Evolutionary conservation across 1,284 basidiomycete genomes (phyloP).

Genomic region (Malassezia pachydermatis): DNA sequence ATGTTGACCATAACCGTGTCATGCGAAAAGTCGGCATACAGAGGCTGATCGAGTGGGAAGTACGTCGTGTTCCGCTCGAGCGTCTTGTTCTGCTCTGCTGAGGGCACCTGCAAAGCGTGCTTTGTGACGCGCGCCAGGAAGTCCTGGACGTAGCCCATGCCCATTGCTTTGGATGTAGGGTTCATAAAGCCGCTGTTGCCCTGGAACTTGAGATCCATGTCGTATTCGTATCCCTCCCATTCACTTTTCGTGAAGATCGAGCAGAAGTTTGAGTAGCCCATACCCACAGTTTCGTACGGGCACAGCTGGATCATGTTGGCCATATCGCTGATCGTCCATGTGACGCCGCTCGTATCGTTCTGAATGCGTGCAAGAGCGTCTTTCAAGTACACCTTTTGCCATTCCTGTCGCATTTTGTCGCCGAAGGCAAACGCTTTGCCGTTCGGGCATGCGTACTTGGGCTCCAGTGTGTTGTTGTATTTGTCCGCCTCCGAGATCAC

Average conservation of each 20-base stretch:
- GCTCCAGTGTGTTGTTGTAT: slow-evolving; percentile 65
- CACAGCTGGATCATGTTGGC: slow-evolving; percentile 48
- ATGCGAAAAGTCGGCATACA: slow-evolving; percentile 43
- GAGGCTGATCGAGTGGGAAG: slow-evolving; percentile 37
- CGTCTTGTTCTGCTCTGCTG: slow-evolving; percentile 40
- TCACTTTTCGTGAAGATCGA: slow-evolving; percentile 76
- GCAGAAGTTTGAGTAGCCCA: slow-evolving; percentile 58
- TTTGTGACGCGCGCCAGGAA: slow-evolving; percentile 36
- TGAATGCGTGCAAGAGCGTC: slow-evolving; percentile 31
- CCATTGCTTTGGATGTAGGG: slow-evolving; percentile 66
- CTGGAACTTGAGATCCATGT: slow-evolving; percentile 53
- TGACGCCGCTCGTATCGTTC: slow-evolving; percentile 23
- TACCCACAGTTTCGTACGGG: slow-evolving; percentile 33
- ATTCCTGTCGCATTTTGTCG: slow-evolving; percentile 48
- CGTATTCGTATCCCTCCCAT: slow-evolving; percentile 65
- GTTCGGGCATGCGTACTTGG: slow-evolving; percentile 58
- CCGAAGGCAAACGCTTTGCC: slow-evolving; percentile 56
- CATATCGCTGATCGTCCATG: slow-evolving; percentile 50
- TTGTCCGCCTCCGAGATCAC: slow-evolving; percentile 31
- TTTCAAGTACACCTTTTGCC: slow-evolving; percentile 41
- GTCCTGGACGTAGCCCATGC: slow-evolving; percentile 63
- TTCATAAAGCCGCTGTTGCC: slow-evolving; percentile 64
- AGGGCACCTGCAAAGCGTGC: slow-evolving; percentile 15
- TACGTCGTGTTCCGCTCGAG: slow-evolving; percentile 24
- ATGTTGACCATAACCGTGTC: slow-evolving; percentile 36